Percentiles rank a stretch among this genome's conserved stretches.
These are phyloP conservation scores for Aegilops tauschii DNA, from an alignment of 176 grass and related monocot species.

Conservation along the genomic window DNA sequence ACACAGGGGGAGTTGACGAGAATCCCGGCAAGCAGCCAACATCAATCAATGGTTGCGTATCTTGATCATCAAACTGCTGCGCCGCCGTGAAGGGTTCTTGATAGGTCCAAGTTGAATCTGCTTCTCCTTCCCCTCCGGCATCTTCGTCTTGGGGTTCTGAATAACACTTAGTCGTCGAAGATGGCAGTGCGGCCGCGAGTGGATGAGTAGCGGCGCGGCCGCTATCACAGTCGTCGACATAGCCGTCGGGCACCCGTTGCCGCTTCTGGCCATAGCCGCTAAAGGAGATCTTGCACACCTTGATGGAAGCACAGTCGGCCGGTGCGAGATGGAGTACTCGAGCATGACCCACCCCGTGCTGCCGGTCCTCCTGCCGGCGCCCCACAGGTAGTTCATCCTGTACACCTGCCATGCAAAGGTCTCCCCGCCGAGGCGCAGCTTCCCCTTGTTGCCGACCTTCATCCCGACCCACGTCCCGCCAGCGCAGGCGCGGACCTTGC, in stretches of 20 bases:
- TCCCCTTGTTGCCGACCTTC: not conserved
- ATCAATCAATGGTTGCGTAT: no score
- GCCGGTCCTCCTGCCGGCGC: not conserved
- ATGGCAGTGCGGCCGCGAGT: no score
- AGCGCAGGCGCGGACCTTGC: not conserved
- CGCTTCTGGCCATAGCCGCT: constrained; percentile 23
- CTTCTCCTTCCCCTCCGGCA: no score
- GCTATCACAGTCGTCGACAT: not conserved
- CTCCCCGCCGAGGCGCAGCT: not conserved
- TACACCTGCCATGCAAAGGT: not conserved
- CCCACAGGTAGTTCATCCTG: not conserved
- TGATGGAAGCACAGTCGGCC: not conserved
- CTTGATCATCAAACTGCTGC: no score
- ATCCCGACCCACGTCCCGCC: constrained; percentile 2
- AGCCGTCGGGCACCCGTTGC: not conserved
- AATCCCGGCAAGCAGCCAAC: no score
- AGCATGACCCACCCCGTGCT: constrained; percentile 38
- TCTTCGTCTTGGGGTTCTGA: no score
- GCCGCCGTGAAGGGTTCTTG: not conserved
- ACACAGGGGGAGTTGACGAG: no score
- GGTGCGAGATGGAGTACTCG: constrained; percentile 4
- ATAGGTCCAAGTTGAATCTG: not conserved
- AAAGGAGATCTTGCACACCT: constrained; percentile 19
- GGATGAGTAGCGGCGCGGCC: not conserved
- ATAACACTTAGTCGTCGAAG: no score